Evolutionary conservation across 352 stramenopile species (phyloP).

Genomic region (Pythium utonaiense): DNA sequence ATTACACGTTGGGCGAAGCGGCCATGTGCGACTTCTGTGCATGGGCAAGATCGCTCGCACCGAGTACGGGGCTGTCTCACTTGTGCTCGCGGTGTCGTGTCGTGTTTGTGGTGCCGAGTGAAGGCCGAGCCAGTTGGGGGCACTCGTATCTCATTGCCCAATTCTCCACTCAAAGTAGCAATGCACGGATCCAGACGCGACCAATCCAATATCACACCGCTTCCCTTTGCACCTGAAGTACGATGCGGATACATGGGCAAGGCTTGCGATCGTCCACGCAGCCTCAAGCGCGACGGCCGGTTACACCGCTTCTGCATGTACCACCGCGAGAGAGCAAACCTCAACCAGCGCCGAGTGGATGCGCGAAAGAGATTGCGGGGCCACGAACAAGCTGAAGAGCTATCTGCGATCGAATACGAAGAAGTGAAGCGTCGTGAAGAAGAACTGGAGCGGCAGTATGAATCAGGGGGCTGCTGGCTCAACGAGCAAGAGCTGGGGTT

Average conservation of each 20-base stretch:
- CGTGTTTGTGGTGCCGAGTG: background rate
- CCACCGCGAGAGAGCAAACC: conserved; percentile 67
- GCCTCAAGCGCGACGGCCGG: conserved; percentile 67
- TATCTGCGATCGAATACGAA: conserved; percentile 18
- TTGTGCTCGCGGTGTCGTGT: background rate
- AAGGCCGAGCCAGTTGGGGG: background rate
- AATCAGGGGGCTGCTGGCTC: conserved; percentile 14
- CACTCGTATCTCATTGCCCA: background rate
- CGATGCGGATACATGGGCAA: conserved; percentile 73
- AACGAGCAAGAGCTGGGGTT: conserved; percentile 19
- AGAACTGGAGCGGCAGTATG: conserved; percentile 16
- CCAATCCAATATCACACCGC: conserved; percentile 6
- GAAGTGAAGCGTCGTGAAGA: conserved; percentile 17
- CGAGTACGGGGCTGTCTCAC: conserved; percentile 1
- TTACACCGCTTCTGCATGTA: conserved; percentile 75
- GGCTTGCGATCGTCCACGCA: conserved; percentile 57
- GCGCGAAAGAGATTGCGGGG: conserved; percentile 16
- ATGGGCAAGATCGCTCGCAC: background rate
- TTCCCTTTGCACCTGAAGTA: conserved; percentile 22
- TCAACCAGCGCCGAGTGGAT: conserved; percentile 58
- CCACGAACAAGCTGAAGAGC: conserved; percentile 13
- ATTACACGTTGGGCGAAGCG: background rate
- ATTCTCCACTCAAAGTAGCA: background rate
- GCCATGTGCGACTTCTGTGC: background rate
- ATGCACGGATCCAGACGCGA: background rate